These are phyloP conservation scores for Neohortaea acidophila DNA, from an alignment of 495 filamentous ascomycete genomes.

Conservation along the genomic window DNA sequence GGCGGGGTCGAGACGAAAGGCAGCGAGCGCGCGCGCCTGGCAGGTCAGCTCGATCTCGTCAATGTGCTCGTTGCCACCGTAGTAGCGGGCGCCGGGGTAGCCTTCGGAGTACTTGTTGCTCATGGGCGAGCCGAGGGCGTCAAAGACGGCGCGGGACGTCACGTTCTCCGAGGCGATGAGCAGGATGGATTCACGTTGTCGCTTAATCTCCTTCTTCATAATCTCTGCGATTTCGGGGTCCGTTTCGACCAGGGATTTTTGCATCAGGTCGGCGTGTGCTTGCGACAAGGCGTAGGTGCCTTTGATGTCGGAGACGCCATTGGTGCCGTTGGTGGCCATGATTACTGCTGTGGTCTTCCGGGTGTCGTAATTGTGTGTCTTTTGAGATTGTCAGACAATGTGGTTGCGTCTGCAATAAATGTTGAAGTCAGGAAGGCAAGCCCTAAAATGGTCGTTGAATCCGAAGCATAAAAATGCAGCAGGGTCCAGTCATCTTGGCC, in stretches of 20 bases:
- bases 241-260: slow-evolving; percentile 65
- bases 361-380: neutral
- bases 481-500: too few species aligned
- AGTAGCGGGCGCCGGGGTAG: slow-evolving; percentile 96
- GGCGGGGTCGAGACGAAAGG: slow-evolving; percentile 69
- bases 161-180: slow-evolving; percentile 93
- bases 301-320: neutral
- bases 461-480: too few species aligned
- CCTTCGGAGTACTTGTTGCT: slow-evolving; percentile 99
- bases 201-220: slow-evolving; percentile 93
- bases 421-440: too few species aligned
- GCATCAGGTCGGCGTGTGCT: slow-evolving; percentile 81
- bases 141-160: slow-evolving; percentile 76
- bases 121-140: slow-evolving; percentile 80
- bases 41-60: slow-evolving; percentile 90
- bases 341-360: slow-evolving; percentile 7
- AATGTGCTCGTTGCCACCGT: slow-evolving; percentile 98
- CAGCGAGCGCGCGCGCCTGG: slow-evolving; percentile 85
- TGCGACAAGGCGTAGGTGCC: slow-evolving; percentile 69
- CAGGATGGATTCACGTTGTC: slow-evolving; percentile 95
- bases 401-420: too few species aligned
- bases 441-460: too few species aligned
- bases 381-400: too few species aligned
- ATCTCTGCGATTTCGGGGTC: slow-evolving; percentile 88
- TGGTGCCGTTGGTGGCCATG: slow-evolving; percentile 13